Base-by-base conservation (phyloP, 176 grass and related monocot genomes). In the Dactylis glomerata region DNA sequence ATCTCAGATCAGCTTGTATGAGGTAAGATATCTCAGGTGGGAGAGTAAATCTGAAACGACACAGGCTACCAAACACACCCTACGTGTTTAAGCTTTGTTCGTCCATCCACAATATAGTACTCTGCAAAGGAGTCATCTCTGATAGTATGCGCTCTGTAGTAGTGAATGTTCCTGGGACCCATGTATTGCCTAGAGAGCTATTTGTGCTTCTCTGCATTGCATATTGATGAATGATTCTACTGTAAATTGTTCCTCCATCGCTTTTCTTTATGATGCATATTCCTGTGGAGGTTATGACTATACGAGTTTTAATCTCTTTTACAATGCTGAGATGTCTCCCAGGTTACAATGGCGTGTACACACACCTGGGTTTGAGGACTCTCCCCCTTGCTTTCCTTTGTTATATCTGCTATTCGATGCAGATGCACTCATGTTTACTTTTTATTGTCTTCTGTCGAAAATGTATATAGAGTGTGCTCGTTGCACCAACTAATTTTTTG, bases 191-290 rank as follows among this genome's bases (percentile, higher is more conserved):
- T 82, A 12, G 31, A 59, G 37, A 10, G 27, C 40, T 49, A n/a
- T 44, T 19, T 71, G 51, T 59, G 41, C 33, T 72, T 67, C 17
- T 33, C 59, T 73, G 37, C 81, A 61, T 61, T 73, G 81, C 81
- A 61, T 59, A 73, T 74, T 44, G 49, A 30, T 72, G 80, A 22
- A 6, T 46, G 37, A 9, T 81, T 81, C 47, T 27, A 59, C 67
- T 57, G 27, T 74, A 46, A 59, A 74, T 83, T 63, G 20, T 32
- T 73, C 47, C 81, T 49, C 27, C 5, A 0, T 59, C 5, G 10
- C 37, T 73, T 58, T 23, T 54, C 17, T 75, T 36, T 42, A 73
- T 83, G 69, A 49, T 75, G 56, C 31, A 32, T 51, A 30, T 47
- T 55, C 23, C 3, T 82, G 16, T 56, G n/a, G 32, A 51, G 17